Evolutionary conservation across 805 yeast genomes (phyloP).

Genomic region (Yarrowia deformans): DNA sequence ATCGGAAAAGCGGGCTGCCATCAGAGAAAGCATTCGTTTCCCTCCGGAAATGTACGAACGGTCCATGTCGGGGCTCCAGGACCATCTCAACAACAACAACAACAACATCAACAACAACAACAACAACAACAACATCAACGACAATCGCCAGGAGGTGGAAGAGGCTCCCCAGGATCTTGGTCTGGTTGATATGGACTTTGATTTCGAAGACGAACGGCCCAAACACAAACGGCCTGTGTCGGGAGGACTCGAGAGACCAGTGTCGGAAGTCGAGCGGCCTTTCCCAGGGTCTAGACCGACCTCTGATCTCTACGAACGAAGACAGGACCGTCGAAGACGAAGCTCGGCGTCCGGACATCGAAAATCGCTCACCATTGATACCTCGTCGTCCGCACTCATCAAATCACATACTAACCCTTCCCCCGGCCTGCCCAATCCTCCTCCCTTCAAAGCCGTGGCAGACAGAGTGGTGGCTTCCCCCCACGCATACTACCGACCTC

Average conservation of each 20-base stretch:
- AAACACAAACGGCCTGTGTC: background rate
- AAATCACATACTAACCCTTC: slow-evolving; percentile 13
- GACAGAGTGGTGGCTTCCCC: slow-evolving; percentile 41
- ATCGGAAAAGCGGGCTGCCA: slow-evolving; percentile 9
- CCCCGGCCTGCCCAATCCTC: background rate
- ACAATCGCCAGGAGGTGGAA: background rate
- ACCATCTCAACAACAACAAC: background rate
- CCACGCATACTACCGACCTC: slow-evolving; percentile 46
- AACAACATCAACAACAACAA: too few species aligned
- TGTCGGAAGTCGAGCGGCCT: background rate
- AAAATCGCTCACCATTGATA: slow-evolving; percentile 23
- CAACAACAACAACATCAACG: too few species aligned
- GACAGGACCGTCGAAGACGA: slow-evolving; percentile 5
- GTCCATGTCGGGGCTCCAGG: slow-evolving; percentile 5
- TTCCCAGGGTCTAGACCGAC: background rate
- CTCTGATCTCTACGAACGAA: background rate
- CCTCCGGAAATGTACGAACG: slow-evolving; percentile 3
- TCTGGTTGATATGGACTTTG: background rate
- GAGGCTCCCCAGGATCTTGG: background rate
- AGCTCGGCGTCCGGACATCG: background rate
- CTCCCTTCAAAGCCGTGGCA: slow-evolving; percentile 41
- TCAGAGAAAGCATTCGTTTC: slow-evolving; percentile 14
- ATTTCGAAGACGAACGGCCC: slow-evolving; percentile 15
- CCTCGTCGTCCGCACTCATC: background rate
- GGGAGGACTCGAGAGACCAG: background rate